Base-by-base conservation (phyloP, 352 stramenopile genomes). In the Aphanomyces astaci region DNA sequence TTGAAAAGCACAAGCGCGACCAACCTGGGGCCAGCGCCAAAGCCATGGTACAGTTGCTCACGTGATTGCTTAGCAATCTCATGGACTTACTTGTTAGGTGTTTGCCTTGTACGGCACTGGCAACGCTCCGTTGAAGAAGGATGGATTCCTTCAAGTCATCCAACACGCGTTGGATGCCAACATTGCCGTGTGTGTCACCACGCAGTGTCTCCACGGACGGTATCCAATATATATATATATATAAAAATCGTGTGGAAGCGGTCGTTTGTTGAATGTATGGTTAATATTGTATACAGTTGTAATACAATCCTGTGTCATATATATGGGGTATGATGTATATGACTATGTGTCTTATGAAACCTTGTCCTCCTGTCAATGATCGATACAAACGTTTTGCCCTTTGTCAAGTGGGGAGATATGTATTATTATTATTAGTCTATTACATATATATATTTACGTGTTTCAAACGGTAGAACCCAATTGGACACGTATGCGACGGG, bases 21-120 rank as follows among this genome's bases (percentile, higher is more conserved):
- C 24, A 64, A 51, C 63, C 82, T 27, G 74, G 74, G 51, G 75
- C 87, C 75, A 89, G 83, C 56, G 69, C 72, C 36, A 81, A 81
- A 30, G 70, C 73, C 17, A 64, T 71, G 52, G 51, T 66, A n/a
- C n/a, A n/a, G n/a, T n/a, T n/a, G n/a, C n/a, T n/a, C n/a, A n/a
- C n/a, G n/a, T n/a, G n/a, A n/a, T n/a, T n/a, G n/a, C n/a, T n/a
- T n/a, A n/a, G n/a, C n/a, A n/a, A n/a, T n/a, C n/a, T n/a, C n/a
- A n/a, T n/a, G n/a, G n/a, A n/a, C n/a, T n/a, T n/a, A n/a, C n/a
- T n/a, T n/a, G n/a, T n/a, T 72, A 97, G 19, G 92, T 99, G 28
- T 87, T 99, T 66, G 88, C 97, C 68, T 75, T 98, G 3, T 98
- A 98, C 67, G 96, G 96, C 43, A 98, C 96, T 27, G 96, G 96